Evolutionary conservation across 345 rosid species (phyloP).

Genomic region (Bruguiera sexangula): DNA sequence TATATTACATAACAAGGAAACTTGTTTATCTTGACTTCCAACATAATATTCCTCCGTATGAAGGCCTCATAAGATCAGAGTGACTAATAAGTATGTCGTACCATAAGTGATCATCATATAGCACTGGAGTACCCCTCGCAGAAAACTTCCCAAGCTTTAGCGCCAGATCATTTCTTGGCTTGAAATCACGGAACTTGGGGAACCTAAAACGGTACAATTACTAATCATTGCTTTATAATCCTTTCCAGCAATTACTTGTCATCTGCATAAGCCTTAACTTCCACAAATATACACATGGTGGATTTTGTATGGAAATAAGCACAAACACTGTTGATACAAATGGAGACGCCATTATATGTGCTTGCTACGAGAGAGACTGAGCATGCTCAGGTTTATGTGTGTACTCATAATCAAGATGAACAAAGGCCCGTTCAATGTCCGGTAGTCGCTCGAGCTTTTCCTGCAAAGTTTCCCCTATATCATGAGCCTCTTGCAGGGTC

Average conservation of each 20-base stretch:
- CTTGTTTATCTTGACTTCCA: no score
- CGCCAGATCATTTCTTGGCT: background rate
- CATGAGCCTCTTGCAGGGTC: constrained; percentile 92
- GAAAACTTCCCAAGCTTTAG: background rate
- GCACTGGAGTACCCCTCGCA: no score
- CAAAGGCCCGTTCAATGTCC: constrained; percentile 93
- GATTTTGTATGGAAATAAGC: background rate
- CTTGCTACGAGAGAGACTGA: constrained; percentile 18
- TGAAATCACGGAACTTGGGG: background rate
- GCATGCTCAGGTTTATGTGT: constrained; percentile 96
- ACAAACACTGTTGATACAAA: background rate
- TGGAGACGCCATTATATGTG: background rate
- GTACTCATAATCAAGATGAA: constrained; percentile 94
- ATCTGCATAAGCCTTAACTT: background rate
- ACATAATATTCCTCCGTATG: no score
- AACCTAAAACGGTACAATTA: background rate
- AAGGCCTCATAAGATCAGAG: no score
- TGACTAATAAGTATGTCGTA: no score
- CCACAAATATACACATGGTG: background rate
- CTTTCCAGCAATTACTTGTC: background rate
- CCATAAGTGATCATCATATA: no score
- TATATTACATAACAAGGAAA: no score
- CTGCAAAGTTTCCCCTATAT: constrained; percentile 85
- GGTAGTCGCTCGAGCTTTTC: constrained; percentile 87
- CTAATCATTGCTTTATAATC: background rate